Base-by-base conservation (phyloP, 2,329 filamentous ascomycete genomes). In the Trichoderma sp. region DNA sequence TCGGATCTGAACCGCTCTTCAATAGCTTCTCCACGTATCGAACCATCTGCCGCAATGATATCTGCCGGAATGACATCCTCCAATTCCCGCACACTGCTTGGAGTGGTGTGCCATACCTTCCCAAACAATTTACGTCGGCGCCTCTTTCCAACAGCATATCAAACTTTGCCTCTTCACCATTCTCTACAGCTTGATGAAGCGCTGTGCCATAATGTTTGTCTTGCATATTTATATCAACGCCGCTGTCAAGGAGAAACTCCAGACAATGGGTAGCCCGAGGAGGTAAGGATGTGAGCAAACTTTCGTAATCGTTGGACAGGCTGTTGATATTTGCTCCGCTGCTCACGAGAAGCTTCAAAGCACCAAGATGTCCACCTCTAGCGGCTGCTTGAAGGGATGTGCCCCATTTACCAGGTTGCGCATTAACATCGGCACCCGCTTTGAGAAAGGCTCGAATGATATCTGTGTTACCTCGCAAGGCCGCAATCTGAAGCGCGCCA, bases 91-190 rank as follows among this genome's bases (percentile, higher is more conserved):
- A 56, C 7, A 32, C n/a, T 39, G 19, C 7, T 7, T 58, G 56
- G 12, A 58, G 35, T 4, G 56, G 56, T 2, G 56, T 58, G 17
- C 17, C 39, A 12, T 13, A 8, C 10, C 1, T 2, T 2, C 22
- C 22, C 0, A 58, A 27, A 13, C 5, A 15, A 39, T 58, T 42
- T 19, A 42, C 17, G 2, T 58, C 6, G 4, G 56, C 56, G 4
- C 35, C 35, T 42, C 56, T 58, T 19, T 19, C 9, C 7, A 58
- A 29, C 2, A 58, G 56, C 7, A 58, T 34, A 25, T 42, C 4
- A 19, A 42, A 10, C 0, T 10, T 4, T 13, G 13, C 6, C 1
- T 12, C 8, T 1, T 13, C 0, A 4, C 4, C 2, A 0, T 1
- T 0, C 13, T 2, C 3, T 17, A 39, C 5, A 27, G 34, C 34